Conservation (phyloP, 805 yeast species). For the Yarrowia phangngaensis region DNA sequence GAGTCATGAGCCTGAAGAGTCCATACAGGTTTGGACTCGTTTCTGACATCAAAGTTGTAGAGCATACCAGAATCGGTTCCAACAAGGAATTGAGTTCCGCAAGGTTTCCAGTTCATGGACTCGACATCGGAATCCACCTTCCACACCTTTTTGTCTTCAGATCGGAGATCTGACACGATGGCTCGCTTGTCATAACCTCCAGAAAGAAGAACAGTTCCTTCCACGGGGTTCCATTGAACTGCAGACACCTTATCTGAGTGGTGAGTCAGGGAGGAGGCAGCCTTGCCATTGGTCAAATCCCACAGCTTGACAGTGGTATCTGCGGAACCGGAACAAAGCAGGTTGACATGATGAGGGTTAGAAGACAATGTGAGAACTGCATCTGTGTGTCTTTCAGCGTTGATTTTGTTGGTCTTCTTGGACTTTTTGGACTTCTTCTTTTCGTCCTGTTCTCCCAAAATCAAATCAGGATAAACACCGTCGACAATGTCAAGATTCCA, state of each 20-base stretch:
- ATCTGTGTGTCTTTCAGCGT: conserved; percentile 83
- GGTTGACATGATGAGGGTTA: conserved; percentile 73
- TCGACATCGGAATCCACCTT: conserved; percentile 78
- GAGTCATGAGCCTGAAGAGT: conserved; percentile 95
- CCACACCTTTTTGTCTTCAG: conserved; percentile 58
- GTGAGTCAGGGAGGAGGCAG: conserved; percentile 73
- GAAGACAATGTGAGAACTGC: conserved; percentile 86
- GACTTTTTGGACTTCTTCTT: conserved; percentile 51
- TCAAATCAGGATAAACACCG: conserved; percentile 89
- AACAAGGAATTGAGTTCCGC: conserved; percentile 56
- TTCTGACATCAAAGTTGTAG: conserved; percentile 82
- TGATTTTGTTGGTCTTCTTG: conserved; percentile 47
- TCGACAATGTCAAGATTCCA: conserved; percentile 94
- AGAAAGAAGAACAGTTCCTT: conserved; percentile 57
- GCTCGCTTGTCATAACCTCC: conserved; percentile 93
- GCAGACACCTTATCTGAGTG: conserved; percentile 83
- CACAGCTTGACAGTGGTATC: conserved; percentile 92
- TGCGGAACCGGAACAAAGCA: conserved; percentile 91
- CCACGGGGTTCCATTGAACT: conserved; percentile 74
- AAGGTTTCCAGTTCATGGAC: conserved; percentile 64
- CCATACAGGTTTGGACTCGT: conserved; percentile 72
- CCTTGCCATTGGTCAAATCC: conserved; percentile 75
- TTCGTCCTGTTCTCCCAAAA: conserved; percentile 71
- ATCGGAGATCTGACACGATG: conserved; percentile 73
- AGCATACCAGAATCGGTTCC: conserved; percentile 91